phyloP scores from a whole-genome alignment of 768 basidiomycete genomes.

The Tephrocybe sp. region DNA sequence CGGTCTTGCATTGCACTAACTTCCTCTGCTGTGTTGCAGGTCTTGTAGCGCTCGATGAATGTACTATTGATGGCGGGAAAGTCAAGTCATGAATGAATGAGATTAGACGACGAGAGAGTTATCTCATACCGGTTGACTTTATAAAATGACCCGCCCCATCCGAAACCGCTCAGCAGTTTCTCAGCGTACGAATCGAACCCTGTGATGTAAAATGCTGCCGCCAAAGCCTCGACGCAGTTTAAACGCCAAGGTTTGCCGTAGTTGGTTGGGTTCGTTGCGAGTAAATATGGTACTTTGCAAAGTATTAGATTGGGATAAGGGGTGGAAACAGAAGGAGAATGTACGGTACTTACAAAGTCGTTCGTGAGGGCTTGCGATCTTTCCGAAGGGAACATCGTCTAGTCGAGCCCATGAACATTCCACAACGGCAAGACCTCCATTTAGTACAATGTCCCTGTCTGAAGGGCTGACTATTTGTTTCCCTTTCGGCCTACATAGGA shows the following conservation, averaged over 20 bases:
- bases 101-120: too few species aligned
- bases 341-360: constrained; percentile 62
- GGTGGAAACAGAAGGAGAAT: not conserved
- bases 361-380: constrained; percentile 92
- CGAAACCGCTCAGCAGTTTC: constrained; percentile 73
- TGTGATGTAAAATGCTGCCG: constrained; percentile 92
- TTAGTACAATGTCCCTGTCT: constrained; percentile 75
- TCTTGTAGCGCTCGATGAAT: constrained; percentile 73
- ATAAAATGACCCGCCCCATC: constrained; percentile 90
- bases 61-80: constrained; percentile 30
- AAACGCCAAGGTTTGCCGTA: constrained; percentile 97
- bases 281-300: constrained; percentile 81
- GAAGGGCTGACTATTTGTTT: constrained; percentile 74
- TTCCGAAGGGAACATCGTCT: constrained; percentile 91
- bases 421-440: constrained; percentile 87
- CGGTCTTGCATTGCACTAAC: constrained; percentile 58
- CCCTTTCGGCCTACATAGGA: constrained; percentile 69
- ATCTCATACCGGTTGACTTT: constrained; percentile 80
- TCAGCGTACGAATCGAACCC: constrained; percentile 84
- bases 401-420: constrained; percentile 98
- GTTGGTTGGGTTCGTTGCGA: constrained; percentile 96
- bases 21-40: constrained; percentile 61
- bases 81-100: not conserved
- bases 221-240: constrained; percentile 92
- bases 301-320: not conserved